phyloP scores from a whole-genome alignment of 176 grass and related monocot species.

The Elaeis guineensis region DNA sequence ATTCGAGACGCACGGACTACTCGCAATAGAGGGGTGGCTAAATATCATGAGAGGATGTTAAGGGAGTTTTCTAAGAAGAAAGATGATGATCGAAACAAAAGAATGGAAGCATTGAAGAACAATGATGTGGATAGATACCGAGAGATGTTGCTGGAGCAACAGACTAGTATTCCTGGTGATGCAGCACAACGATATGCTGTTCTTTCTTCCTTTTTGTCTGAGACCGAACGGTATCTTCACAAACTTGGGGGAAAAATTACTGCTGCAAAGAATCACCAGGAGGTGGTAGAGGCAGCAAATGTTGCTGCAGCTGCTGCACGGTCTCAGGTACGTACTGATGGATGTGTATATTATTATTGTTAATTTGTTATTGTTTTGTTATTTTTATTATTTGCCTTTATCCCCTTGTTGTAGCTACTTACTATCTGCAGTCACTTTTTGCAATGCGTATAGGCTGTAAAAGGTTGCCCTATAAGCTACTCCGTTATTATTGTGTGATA shows the following conservation, averaged over 20 bases:
- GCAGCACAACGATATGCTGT: conserved; percentile 90
- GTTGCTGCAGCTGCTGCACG: conserved; percentile 70
- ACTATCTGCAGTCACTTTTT: too few relatives aligned
- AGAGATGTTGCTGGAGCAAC: conserved; percentile 90
- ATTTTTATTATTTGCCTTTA: neutral
- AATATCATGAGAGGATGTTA: conserved; percentile 97
- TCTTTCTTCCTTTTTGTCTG: conserved; percentile 90
- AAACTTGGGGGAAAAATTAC: conserved; percentile 98
- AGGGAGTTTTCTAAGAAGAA: conserved; percentile 95
- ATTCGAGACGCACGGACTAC: conserved; percentile 95
- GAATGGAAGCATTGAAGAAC: conserved; percentile 99
- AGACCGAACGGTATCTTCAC: conserved; percentile 96
- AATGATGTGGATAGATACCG: conserved; percentile 98
- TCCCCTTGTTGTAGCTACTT: too few relatives aligned
- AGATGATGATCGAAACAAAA: conserved; percentile 90
- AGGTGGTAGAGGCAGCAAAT: conserved; percentile 89
- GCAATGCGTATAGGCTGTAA: too few relatives aligned
- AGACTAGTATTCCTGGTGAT: conserved; percentile 82
- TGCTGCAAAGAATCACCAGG: conserved; percentile 77
- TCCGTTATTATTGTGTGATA: too few relatives aligned
- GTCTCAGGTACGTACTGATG: conserved; percentile 52
- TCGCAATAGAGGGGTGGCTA: conserved; percentile 84
- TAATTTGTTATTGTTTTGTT: neutral
- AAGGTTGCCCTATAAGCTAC: too few relatives aligned
- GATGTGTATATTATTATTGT: neutral